These are phyloP conservation scores for Globisporangium solare DNA, from an alignment of 352 stramenopile species.

Conservation along the genomic window DNA sequence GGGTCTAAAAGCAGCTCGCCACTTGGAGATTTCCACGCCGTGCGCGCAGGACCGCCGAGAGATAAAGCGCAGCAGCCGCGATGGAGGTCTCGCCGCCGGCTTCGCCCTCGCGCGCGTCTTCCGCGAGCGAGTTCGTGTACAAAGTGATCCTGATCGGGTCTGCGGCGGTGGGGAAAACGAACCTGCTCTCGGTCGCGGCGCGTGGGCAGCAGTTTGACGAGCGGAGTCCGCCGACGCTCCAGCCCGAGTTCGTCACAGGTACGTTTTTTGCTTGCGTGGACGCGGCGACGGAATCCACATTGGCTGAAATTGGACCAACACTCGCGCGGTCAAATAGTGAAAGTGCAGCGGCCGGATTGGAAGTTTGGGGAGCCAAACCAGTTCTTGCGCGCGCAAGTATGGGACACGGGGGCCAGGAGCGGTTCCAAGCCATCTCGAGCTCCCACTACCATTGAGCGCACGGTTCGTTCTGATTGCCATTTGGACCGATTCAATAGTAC, in stretches of 20 bases:
- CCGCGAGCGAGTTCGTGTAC: constrained; percentile 36
- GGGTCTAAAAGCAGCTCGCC: no score
- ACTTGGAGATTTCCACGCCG: no score
- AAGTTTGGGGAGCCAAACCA: constrained; percentile 65
- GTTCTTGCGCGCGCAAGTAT: constrained; percentile 63
- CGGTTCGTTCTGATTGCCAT: constrained; percentile 19
- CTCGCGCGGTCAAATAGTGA: constrained; percentile 24
- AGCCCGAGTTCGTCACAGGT: constrained; percentile 67
- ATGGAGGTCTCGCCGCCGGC: constrained; percentile 26
- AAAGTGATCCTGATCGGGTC: constrained; percentile 66
- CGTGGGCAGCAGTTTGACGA: constrained; percentile 56
- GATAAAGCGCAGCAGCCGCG: no score
- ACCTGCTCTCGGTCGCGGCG: constrained; percentile 48
- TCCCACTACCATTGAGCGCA: constrained; percentile 65
- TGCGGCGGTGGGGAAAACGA: constrained; percentile 59
- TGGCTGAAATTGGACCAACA: neutral
- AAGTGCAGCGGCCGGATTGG: constrained; percentile 62
- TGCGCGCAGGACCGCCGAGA: no score
- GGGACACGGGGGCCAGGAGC: constrained; percentile 68
- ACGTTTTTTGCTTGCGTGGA: neutral
- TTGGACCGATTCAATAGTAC: neutral
- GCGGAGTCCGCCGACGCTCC: constrained; percentile 38
- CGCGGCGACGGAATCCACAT: no score
- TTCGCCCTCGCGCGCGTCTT: constrained; percentile 29
- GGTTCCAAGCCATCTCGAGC: constrained; percentile 69